A percentile compares a stretch with the other conserved stretches of the same genome.
phyloP scores from a whole-genome alignment of 306 rosid species.

The Dalbergia oliveri region DNA sequence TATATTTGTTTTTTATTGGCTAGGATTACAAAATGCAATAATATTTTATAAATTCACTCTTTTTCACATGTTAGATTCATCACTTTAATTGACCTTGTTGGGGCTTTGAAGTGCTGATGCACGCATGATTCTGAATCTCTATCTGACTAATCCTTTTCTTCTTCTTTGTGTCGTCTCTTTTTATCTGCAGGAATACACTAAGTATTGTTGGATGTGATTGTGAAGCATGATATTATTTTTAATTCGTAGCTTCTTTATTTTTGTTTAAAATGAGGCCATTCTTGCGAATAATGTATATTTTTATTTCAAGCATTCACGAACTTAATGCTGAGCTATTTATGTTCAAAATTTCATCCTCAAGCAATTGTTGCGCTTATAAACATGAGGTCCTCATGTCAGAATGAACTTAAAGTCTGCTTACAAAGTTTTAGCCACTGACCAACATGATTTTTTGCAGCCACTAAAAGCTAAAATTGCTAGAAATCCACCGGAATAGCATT shows the following conservation, averaged over 20 bases:
- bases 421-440: slow-evolving; percentile 28
- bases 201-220: slow-evolving; percentile 39
- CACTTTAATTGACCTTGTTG: slow-evolving; percentile 40
- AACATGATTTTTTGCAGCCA: slow-evolving; percentile 31
- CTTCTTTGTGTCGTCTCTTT: slow-evolving; percentile 13
- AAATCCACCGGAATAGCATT: slow-evolving; percentile 18
- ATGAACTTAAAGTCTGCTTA: slow-evolving; percentile 44
- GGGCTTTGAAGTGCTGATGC: slow-evolving; percentile 43
- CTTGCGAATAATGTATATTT: not conserved
- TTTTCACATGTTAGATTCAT: not conserved
- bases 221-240: slow-evolving; percentile 14
- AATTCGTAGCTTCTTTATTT: slow-evolving; percentile 10
- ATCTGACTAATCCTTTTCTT: slow-evolving; percentile 32
- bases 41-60: slow-evolving; percentile 6
- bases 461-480: slow-evolving; percentile 15
- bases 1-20: slow-evolving; percentile 8
- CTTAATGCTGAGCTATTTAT: slow-evolving; percentile 2
- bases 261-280: slow-evolving; percentile 12
- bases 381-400: slow-evolving; percentile 40
- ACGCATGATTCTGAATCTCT: slow-evolving; percentile 10
- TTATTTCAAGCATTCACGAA: slow-evolving; percentile 19
- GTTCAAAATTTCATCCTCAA: slow-evolving; percentile 26
- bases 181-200: slow-evolving; percentile 46
- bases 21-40: slow-evolving; percentile 35
- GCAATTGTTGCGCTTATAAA: slow-evolving; percentile 29